These are phyloP conservation scores for Xylariaceae sp. DNA, from an alignment of 2,329 filamentous ascomycete genomes.

Conservation along the genomic window DNA sequence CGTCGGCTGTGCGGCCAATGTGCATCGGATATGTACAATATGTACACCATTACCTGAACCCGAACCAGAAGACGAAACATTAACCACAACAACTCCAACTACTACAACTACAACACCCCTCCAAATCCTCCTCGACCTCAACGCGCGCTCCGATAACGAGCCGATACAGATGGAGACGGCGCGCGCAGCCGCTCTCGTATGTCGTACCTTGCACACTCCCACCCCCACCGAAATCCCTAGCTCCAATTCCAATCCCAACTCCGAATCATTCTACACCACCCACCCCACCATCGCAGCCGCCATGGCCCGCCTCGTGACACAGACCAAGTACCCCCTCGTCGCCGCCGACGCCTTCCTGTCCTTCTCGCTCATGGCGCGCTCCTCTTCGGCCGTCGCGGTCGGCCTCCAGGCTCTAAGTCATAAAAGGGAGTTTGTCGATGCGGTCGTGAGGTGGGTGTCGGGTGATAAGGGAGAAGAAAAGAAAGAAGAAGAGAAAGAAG, in stretches of 20 bases:
- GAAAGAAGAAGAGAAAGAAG: conserved; percentile 36
- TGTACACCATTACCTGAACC: conserved; percentile 15
- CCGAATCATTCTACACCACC: conserved; percentile 38
- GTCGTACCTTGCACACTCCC: conserved; percentile 46
- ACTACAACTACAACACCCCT: no score
- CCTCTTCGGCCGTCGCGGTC: conserved; percentile 42
- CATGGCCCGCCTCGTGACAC: conserved; percentile 49
- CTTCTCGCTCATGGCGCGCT: conserved; percentile 54
- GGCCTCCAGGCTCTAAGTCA: conserved; percentile 39
- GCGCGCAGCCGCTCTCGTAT: conserved; percentile 47
- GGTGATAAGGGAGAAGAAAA: no score
- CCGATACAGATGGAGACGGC: conserved; percentile 57
- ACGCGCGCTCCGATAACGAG: conserved; percentile 41
- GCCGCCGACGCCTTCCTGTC: conserved; percentile 59
- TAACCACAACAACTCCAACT: no score
- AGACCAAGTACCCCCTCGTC: conserved; percentile 53
- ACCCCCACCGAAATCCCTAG: conserved; percentile 17
- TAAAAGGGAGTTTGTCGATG: conserved; percentile 38
- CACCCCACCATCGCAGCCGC: conserved; percentile 38
- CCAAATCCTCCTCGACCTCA: conserved; percentile 36
- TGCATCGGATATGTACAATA: conserved; percentile 41
- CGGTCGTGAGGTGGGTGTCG: no score
- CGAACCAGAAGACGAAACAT: no score
- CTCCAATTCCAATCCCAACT: not conserved
- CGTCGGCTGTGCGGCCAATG: conserved; percentile 47